Evolutionary conservation across 148 eudicot species (phyloP), one percentile per base, ranked within the genome.

Genomic region (Amaranthus palmeri): DNA sequence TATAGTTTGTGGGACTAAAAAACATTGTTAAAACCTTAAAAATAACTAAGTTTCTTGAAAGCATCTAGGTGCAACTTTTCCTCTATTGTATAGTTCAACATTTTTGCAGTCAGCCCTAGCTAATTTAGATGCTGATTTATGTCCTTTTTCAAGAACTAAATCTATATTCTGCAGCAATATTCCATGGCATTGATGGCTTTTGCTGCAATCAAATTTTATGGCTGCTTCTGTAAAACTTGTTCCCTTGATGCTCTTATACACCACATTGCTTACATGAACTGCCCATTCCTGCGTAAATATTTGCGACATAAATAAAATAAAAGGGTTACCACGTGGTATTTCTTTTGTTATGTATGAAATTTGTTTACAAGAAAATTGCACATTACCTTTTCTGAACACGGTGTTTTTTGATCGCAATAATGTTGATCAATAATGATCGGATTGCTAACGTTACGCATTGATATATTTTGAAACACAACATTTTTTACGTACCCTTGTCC

Each of bases 371-470:
- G 11, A 7, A 6, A 3, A 40, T 10, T 17, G 17, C 46, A 43
- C 49, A 5, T 65, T 80, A 91, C 99, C 92, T 84, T 82, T 56
- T 83, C 72, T 0, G 52, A 51, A 78, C 93, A 92, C 5, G 85
- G 80, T 11, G 61, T 78, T 6, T 66, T 46, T 58, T 83, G 86
- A 71, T 91, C 97, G 57, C 99, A 96, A 62, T 96, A 96, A 60
- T 86, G 70, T 63, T 96, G 99, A 42, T 91, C 86, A 36, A 95
- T 84, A 74, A 91, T 91, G 3, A 95, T 89, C 13, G 98, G 98
- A 68, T 91, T 89, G 66, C 77, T 84, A 15, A 89, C 96, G 48
- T 95, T 86, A 13, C 70, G 67, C 97, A 91, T 84, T 7, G 54
- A 58, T 10, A 95, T 86, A 43, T 91, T 82, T 72, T 91, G 81